Evolutionary conservation across 495 filamentous ascomycete species (phyloP).

Genomic region (Neurospora sp.): DNA sequence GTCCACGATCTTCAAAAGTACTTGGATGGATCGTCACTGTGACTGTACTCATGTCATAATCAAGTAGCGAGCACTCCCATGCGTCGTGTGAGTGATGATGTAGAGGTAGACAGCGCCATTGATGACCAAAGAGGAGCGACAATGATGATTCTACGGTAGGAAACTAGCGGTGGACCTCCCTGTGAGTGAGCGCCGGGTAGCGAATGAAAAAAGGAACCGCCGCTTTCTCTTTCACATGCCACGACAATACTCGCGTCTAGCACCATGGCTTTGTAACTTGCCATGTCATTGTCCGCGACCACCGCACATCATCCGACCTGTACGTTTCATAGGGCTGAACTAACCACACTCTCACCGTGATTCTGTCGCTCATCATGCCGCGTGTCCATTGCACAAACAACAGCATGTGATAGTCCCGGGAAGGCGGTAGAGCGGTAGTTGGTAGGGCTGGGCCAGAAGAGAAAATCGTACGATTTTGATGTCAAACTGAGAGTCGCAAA

Average conservation of each 20-base stretch:
- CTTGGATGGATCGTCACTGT: no score
- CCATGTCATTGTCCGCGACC: no score
- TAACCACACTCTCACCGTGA: background rate
- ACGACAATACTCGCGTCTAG: background rate
- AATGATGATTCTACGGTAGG: no score
- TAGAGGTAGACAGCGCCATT: no score
- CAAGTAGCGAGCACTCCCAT: no score
- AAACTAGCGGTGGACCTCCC: no score
- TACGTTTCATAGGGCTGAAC: background rate
- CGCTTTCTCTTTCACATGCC: background rate
- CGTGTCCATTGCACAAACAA: background rate
- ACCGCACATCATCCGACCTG: background rate
- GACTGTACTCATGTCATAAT: no score
- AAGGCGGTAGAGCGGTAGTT: background rate
- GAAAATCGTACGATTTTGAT: constrained; percentile 27
- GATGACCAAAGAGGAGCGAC: no score
- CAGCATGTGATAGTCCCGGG: background rate
- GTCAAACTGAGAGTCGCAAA: constrained; percentile 8
- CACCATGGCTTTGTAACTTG: no score
- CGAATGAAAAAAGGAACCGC: background rate
- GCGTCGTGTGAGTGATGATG: no score
- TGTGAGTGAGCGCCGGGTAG: no score
- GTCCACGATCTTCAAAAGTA: no score
- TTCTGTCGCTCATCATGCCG: background rate
- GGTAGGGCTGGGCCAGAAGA: background rate